phyloP scores from a whole-genome alignment of 495 filamentous ascomycete genomes.

The Venustampulla echinocandica region DNA sequence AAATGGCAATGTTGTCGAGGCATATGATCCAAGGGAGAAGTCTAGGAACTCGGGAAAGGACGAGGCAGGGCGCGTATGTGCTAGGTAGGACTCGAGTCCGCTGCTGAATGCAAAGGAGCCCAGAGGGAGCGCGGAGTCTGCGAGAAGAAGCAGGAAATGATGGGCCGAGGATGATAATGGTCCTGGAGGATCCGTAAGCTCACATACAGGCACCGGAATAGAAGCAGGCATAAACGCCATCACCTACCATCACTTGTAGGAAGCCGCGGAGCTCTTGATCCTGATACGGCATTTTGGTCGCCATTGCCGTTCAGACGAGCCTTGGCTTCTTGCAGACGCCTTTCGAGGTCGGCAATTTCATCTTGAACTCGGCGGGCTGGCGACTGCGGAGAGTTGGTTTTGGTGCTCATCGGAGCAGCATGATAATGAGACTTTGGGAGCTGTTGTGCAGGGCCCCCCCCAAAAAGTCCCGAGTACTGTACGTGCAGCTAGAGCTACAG shows the following conservation, averaged over 20 bases:
- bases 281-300: neutral
- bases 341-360: constrained; percentile 47
- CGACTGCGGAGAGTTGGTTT: constrained; percentile 13
- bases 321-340: constrained; percentile 35
- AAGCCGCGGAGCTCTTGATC: constrained; percentile 9
- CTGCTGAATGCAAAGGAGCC: constrained; percentile 96
- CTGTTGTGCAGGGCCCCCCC: no score
- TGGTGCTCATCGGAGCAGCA: constrained; percentile 14
- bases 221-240: constrained; percentile 2
- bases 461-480: no score
- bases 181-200: constrained; percentile 13
- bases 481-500: no score
- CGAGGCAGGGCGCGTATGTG: constrained; percentile 53
- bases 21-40: constrained; percentile 68
- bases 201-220: no score
- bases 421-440: no score
- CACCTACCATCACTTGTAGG: constrained; percentile 11
- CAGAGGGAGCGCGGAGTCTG: constrained; percentile 90
- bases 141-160: constrained; percentile 83
- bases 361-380: constrained; percentile 34
- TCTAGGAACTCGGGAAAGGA: constrained; percentile 67
- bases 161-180: constrained; percentile 25
- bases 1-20: constrained; percentile 76
- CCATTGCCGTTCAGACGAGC: constrained; percentile 17
- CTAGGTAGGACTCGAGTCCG: constrained; percentile 88